Base-by-base conservation (phyloP, 768 basidiomycete species). In the Albatrellus ellisii region DNA sequence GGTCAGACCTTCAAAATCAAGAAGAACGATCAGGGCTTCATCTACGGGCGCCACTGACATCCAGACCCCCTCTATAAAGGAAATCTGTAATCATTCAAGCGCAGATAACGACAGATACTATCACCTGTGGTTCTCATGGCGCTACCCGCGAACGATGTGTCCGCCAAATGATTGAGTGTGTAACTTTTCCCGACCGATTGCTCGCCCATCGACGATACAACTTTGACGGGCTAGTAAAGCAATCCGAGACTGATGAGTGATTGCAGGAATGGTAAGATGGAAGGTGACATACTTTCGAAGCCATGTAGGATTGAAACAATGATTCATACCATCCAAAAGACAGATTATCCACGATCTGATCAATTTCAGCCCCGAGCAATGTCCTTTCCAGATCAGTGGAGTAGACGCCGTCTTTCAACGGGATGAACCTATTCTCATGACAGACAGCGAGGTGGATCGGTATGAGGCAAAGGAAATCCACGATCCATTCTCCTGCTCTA, bases 171-270 rank as follows among this genome's bases (percentile, higher is more conserved):
- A 37, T 79, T 79, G 26, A 79, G 52, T 0, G 71, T 58, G 41
- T 68, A 79, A 41, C 70, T 73, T 48, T 77, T 78, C 0, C 77
- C 76, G 0, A 79, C 77, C 0, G 73, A 77, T 50, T 79, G 77
- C 53, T 78, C 75, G 2, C 75, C 76, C 77, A 79, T 77, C 0
- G 77, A 79, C 0, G 75, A 75, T 1, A 79, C 76, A 2, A 79
- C 77, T 48, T 66, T 69, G 12, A 79, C 75, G 2, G 73, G 75
- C 35, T 36, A 10, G 12, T 12, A 21, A 8, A 21, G 20, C 14
- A 20, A 4, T 14, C 25, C 59, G 46, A 77, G 77, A 38, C 77
- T 77, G 26, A 77, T 51, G 0, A 68, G 58, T 41, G 66, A 79
- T 39, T 67, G 70, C 47, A 9, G 20, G 17, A 21, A 6, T 6